A percentile compares a stretch with the other conserved stretches of the same genome.
Evolutionary conservation across 2,329 filamentous ascomycete species (phyloP).

Genomic region (Cryphonectria radicalis): DNA sequence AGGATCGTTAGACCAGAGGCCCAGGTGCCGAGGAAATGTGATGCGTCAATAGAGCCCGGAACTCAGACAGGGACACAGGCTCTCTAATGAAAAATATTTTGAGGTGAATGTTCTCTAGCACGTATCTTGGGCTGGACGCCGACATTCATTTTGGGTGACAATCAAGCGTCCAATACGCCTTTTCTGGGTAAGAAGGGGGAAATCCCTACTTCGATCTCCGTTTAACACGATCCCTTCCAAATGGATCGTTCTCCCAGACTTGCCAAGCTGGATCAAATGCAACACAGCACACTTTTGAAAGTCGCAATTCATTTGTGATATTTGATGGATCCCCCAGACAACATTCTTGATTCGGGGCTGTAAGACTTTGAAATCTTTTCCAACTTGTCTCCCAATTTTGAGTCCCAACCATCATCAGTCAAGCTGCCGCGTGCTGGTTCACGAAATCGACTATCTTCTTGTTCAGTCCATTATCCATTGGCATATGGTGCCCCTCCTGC

Average conservation of each 20-base stretch:
- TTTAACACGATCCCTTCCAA: too few species aligned
- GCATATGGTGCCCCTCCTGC: conserved; percentile 24
- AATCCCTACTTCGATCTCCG: too few species aligned
- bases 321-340: neutral
- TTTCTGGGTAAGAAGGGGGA: too few species aligned
- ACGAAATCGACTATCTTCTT: conserved; percentile 15
- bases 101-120: too few species aligned
- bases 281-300: too few species aligned
- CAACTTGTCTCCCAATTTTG: too few species aligned
- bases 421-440: conserved; percentile 3
- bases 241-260: too few species aligned
- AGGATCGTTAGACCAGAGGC: neutral
- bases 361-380: neutral
- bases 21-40: too few species aligned
- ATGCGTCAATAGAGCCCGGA: neutral
- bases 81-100: neutral
- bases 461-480: conserved; percentile 19
- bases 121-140: too few species aligned
- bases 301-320: neutral
- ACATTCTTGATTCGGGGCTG: neutral
- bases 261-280: too few species aligned
- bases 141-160: too few species aligned
- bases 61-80: neutral
- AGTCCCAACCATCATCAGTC: neutral
- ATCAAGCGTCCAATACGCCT: too few species aligned